phyloP scores from a whole-genome alignment of 23 red algal genomes.

The Agarophyton chilense region DNA sequence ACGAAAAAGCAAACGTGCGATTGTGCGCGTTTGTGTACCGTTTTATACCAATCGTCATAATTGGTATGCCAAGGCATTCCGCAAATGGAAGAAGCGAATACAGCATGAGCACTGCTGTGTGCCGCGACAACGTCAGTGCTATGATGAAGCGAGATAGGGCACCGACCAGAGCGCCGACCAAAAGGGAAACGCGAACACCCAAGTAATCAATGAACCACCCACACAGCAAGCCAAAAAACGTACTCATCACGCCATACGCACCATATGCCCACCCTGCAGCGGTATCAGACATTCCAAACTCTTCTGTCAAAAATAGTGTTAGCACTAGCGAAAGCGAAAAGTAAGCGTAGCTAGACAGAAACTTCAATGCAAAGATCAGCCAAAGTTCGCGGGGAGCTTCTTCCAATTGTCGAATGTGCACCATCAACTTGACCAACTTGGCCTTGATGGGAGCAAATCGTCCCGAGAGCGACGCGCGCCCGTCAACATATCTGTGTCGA shows the following conservation, averaged over 20 bases:
- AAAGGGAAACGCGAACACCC: slow-evolving; percentile 73
- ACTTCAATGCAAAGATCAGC: slow-evolving; percentile 88
- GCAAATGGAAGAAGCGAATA: slow-evolving; percentile 86
- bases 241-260: slow-evolving; percentile 88
- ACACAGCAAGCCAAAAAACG: slow-evolving; percentile 80
- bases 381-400: slow-evolving; percentile 86
- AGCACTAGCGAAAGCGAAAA: slow-evolving; percentile 88
- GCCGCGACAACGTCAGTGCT: slow-evolving; percentile 45
- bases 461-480: neutral
- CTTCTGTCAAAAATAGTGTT: slow-evolving; percentile 83
- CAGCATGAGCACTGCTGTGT: slow-evolving; percentile 45
- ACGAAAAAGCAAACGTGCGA: slow-evolving; percentile 91
- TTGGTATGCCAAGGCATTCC: slow-evolving; percentile 92
- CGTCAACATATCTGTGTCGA: neutral
- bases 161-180: slow-evolving; percentile 86
- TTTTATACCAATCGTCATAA: slow-evolving; percentile 96
- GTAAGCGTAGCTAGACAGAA: slow-evolving; percentile 88
- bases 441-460: neutral
- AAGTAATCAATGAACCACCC: slow-evolving; percentile 95
- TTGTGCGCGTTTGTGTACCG: slow-evolving; percentile 84
- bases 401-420: slow-evolving; percentile 28
- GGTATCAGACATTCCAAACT: slow-evolving; percentile 80
- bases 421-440: slow-evolving; percentile 29
- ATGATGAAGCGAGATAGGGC: slow-evolving; percentile 63
- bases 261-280: slow-evolving; percentile 91